Evolutionary conservation across 2,329 filamentous ascomycete species (phyloP).

Genomic region (Phaeosphaeria sp.): DNA sequence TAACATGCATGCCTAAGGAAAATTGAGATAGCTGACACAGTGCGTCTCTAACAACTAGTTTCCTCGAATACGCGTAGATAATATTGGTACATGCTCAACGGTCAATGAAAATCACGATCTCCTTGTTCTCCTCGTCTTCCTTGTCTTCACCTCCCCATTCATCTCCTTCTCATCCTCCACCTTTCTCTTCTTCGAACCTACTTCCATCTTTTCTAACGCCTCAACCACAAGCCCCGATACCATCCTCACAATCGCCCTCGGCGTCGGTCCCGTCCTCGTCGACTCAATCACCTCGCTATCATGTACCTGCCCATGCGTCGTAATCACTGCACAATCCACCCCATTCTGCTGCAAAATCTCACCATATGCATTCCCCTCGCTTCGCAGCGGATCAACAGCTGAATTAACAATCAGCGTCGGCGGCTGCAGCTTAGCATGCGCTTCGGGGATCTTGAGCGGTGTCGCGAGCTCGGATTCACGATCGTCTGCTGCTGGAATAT

Average conservation of each 20-base stretch:
- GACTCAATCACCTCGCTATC: background rate
- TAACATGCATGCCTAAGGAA: no score
- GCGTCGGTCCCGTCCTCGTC: background rate
- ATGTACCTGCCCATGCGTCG: conserved; percentile 2
- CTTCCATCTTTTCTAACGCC: background rate
- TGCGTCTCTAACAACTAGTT: no score
- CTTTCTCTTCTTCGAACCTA: background rate
- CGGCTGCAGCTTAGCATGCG: conserved; percentile 10
- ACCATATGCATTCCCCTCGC: conserved; percentile 3
- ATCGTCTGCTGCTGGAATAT: conserved; percentile 5
- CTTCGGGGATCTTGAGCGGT: conserved; percentile 2
- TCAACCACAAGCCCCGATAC: background rate
- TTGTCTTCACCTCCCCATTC: background rate
- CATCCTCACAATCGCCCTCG: background rate
- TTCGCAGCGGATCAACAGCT: conserved; percentile 1
- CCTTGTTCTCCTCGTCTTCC: background rate
- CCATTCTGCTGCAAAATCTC: conserved; percentile 6
- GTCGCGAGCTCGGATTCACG: conserved; percentile 7
- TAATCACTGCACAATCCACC: conserved; percentile 4
- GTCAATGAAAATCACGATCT: background rate
- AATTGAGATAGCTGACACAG: no score
- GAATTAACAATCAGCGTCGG: conserved; percentile 10
- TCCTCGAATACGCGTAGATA: no score
- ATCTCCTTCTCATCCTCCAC: background rate
- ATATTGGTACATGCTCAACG: no score